Conservation (phyloP, 2,329 filamentous ascomycete genomes). For the Magnaporthiopsis incrustans region DNA sequence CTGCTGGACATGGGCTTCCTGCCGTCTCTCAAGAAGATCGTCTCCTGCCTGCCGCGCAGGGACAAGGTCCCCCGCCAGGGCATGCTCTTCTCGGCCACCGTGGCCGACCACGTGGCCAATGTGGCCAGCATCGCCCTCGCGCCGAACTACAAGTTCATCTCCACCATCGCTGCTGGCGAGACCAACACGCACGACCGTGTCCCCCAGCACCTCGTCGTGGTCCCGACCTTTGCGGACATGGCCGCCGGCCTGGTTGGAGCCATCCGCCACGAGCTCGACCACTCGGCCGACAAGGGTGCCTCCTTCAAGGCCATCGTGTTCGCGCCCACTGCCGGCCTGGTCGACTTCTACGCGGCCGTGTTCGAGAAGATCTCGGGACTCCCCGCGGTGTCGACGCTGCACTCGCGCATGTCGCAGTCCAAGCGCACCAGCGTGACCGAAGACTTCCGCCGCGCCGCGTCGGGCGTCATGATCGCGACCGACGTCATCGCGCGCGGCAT, state of each 20-base stretch:
- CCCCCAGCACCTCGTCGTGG: conserved; percentile 60
- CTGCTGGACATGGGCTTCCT: conserved; percentile 81
- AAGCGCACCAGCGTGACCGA: conserved; percentile 53
- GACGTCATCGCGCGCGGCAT: conserved; percentile 66
- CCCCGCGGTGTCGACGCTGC: conserved; percentile 36
- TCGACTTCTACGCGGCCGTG: conserved; percentile 41
- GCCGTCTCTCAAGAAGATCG: conserved; percentile 68
- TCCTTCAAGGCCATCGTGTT: conserved; percentile 86
- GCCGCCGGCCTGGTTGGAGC: conserved; percentile 49
- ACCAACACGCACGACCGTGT: conserved; percentile 68
- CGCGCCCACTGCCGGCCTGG: conserved; percentile 52
- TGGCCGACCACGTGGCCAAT: conserved; percentile 69
- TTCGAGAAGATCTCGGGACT: conserved; percentile 31
- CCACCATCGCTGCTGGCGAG: conserved; percentile 69
- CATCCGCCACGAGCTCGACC: conserved; percentile 35
- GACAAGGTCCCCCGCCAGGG: conserved; percentile 54
- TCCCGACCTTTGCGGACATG: conserved; percentile 65
- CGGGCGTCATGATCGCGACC: conserved; percentile 55
- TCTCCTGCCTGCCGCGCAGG: conserved; percentile 60
- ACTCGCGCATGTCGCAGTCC: conserved; percentile 42
- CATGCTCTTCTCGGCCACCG: conserved; percentile 80
- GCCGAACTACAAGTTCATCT: conserved; percentile 69
- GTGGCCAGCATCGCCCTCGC: conserved; percentile 64
- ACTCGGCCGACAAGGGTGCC: conserved; percentile 22
- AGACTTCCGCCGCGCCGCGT: conserved; percentile 44